Conservation (phyloP, 2,329 filamentous ascomycete species). For the Penicillium sp. region DNA sequence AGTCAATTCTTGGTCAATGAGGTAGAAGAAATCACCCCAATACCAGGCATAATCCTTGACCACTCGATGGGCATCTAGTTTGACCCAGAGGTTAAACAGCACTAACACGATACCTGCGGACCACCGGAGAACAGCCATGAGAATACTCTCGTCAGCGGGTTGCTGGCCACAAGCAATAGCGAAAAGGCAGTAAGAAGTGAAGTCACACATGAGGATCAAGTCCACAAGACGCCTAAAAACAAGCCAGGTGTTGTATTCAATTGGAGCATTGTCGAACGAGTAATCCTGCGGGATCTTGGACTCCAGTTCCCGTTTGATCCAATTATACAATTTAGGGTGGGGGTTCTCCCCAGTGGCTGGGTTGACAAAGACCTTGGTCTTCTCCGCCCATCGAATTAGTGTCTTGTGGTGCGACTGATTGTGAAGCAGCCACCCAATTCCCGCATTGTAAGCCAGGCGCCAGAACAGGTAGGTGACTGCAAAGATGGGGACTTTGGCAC, state of each 20-base stretch:
- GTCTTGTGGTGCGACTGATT: constrained; percentile 86
- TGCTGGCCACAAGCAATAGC: constrained; percentile 80
- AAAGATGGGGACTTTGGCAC: constrained; percentile 71
- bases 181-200: constrained; percentile 94
- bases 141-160: constrained; percentile 67
- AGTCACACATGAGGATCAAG: constrained; percentile 98
- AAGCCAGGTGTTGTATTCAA: constrained; percentile 99
- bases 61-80: constrained; percentile 93
- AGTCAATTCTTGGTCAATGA: constrained; percentile 94
- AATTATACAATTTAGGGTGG: constrained; percentile 73
- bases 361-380: constrained; percentile 80
- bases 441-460: constrained; percentile 87
- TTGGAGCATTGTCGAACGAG: constrained; percentile 82
- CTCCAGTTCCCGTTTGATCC: constrained; percentile 87
- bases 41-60: constrained; percentile 99
- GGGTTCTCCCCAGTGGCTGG: constrained; percentile 78
- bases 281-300: constrained; percentile 94
- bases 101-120: constrained; percentile 71
- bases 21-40: constrained; percentile 99
- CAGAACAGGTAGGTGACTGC: constrained; percentile 86
- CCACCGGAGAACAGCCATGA: constrained; percentile 75
- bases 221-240: constrained; percentile 94
- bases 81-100: constrained; percentile 96
- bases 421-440: constrained; percentile 85
- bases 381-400: constrained; percentile 82